Evolutionary conservation across 2,329 filamentous ascomycete genomes (phyloP).

Genomic region (Ophiostoma sp.): DNA sequence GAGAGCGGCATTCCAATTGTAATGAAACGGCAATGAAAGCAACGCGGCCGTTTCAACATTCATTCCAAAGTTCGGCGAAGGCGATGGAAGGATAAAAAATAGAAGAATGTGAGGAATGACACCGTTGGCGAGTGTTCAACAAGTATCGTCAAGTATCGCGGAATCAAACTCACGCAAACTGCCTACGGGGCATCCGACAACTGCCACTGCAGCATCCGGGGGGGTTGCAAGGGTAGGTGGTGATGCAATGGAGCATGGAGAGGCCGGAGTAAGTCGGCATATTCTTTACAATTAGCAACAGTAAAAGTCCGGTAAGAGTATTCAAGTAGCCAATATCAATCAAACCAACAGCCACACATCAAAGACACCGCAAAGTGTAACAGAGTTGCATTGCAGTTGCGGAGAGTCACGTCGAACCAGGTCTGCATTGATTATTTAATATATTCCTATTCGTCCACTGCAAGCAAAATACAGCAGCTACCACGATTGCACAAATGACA

Average conservation of each 20-base stretch:
- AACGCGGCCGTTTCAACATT: neutral
- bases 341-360: too few species aligned
- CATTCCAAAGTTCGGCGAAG: neutral
- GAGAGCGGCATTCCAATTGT: neutral
- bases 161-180: neutral
- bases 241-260: neutral
- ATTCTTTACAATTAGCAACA: neutral
- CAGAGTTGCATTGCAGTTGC: neutral
- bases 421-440: neutral
- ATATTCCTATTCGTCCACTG: neutral
- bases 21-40: neutral
- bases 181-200: neutral
- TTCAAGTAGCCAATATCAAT: too few species aligned
- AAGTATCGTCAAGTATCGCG: neutral
- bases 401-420: too few species aligned
- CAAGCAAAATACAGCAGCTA: neutral
- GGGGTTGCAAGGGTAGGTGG: neutral
- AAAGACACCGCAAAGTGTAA: neutral
- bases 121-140: neutral
- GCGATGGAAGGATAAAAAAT: neutral
- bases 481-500: neutral
- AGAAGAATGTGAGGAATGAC: neutral
- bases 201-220: conserved; percentile 2
- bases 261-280: neutral
- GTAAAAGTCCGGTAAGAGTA: too few species aligned